A percentile compares a stretch with the other conserved stretches of the same genome.
Evolutionary conservation across 2,329 filamentous ascomycete genomes (phyloP).

Genomic region (Colletotrichum tropicale): DNA sequence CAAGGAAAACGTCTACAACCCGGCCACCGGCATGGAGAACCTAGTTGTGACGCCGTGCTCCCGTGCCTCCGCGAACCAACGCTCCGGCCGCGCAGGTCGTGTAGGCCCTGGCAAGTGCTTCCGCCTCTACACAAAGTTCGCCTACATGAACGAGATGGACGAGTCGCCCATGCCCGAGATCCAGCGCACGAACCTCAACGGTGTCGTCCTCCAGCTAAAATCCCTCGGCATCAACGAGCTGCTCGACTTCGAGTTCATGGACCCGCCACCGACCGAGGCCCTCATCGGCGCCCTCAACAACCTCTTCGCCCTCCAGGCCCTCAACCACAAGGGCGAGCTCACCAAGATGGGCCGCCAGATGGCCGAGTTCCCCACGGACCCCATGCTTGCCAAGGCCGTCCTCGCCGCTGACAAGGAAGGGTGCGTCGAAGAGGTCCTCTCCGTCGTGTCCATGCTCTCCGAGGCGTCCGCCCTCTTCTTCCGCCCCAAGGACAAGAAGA

Average conservation of each 20-base stretch:
- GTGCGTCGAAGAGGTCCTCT: constrained; percentile 92
- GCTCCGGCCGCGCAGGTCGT: constrained; percentile 90
- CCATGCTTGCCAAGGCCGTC: constrained; percentile 88
- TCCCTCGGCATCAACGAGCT: constrained; percentile 91
- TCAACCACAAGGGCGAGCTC: constrained; percentile 87
- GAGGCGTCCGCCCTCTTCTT: constrained; percentile 92
- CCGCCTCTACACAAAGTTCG: constrained; percentile 90
- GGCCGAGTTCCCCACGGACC: constrained; percentile 93
- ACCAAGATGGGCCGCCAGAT: constrained; percentile 93
- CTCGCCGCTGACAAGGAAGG: constrained; percentile 87
- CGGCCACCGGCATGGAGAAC: constrained; percentile 89
- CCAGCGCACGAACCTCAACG: constrained; percentile 85
- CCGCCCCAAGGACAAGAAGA: constrained; percentile 95
- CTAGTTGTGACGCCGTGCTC: constrained; percentile 91
- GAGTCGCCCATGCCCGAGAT: constrained; percentile 94
- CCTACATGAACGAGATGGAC: constrained; percentile 93
- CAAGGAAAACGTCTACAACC: constrained; percentile 94
- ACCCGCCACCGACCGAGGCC: constrained; percentile 87
- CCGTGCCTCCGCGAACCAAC: constrained; percentile 88
- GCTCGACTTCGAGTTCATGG: constrained; percentile 95
- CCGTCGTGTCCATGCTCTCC: constrained; percentile 91
- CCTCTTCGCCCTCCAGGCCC: constrained; percentile 85
- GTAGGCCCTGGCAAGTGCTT: constrained; percentile 94
- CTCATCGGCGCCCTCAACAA: constrained; percentile 89
- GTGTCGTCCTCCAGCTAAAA: constrained; percentile 84